Evolutionary conservation across 371 early-diverging fungal genomes (phyloP), one percentile per base, ranked within the genome.

Genomic region (Rhizopus sp.): DNA sequence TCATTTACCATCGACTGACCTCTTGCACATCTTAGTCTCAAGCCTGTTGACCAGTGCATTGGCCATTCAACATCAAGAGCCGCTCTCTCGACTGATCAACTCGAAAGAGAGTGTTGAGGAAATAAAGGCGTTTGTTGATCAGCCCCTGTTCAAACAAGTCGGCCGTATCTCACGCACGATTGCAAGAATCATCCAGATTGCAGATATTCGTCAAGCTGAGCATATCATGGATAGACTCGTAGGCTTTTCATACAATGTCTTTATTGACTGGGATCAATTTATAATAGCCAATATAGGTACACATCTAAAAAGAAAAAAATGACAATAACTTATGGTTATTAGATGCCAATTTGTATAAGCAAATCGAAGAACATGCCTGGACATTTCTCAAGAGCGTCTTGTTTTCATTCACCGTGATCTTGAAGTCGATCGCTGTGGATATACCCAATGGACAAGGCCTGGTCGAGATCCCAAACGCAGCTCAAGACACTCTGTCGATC

Each of bases 111-210:
- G 39, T 3, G 53, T 60, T 16, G 44, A 55, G 0, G 35, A 60
- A 12, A 40, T 75, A 1, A 51, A 58, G 1, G 30, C 48, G 3
- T 56, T 75, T 13, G 23, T 58, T 0, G 31, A 66, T 1, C 57
- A 67, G 6, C 62, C 69, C n/a, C 31, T 75, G 4, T 67, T 69
- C 45, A 78, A 73, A 55, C 76, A 78, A 33, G 67, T 78, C 50
- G 79, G 79, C 9, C 63, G 79, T 57, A 66, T 78, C 10, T 75
- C 74, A 16, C 65, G 79, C 32, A 69, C 72, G 0, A 57, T 72
- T 15, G 76, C 64, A 5, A 70, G 68, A 29, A 17, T 72, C 0
- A 63, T 68, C 13, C 47, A 63, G 29, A 30, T 56, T 31, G 42
- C 54, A n/a, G 17, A 37, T 23, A 23, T 38, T 8, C 15, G 35